phyloP scores from a whole-genome alignment of 164 flowering plant genomes.

The Nymphaea colorata region DNA sequence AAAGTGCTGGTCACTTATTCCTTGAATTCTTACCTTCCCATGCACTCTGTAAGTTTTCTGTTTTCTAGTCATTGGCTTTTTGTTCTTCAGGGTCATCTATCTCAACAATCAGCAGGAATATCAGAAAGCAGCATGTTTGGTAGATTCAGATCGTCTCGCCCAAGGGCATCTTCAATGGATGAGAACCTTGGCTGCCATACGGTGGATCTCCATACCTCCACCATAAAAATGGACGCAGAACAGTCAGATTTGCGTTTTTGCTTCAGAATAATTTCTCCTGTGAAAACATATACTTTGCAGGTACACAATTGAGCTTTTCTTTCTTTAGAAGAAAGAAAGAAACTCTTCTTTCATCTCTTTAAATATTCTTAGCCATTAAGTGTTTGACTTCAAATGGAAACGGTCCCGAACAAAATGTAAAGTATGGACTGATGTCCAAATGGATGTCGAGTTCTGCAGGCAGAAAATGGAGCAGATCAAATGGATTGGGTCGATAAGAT shows the following conservation, averaged over 20 bases:
- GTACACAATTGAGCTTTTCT: conserved; percentile 14
- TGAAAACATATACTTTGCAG: conserved; percentile 77
- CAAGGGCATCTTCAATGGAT: conserved; percentile 35
- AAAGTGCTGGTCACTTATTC: no score
- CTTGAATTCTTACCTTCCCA: no score
- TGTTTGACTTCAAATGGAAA: neutral
- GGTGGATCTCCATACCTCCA: conserved; percentile 68
- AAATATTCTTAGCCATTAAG: neutral
- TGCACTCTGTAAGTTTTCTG: no score
- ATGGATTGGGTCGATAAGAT: conserved; percentile 88
- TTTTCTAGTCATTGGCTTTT: no score
- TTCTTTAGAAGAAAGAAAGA: neutral
- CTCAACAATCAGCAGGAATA: conserved; percentile 30
- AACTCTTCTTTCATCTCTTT: neutral
- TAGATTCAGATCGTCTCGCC: conserved; percentile 64
- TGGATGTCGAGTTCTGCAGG: conserved; percentile 29
- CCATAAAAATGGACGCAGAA: conserved; percentile 84
- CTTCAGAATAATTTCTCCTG: conserved; percentile 80
- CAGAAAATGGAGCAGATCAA: conserved; percentile 88
- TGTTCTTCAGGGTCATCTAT: conserved; percentile 36
- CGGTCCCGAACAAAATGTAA: no score
- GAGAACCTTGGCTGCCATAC: conserved; percentile 46
- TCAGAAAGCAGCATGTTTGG: conserved; percentile 66
- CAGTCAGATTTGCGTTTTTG: conserved; percentile 81
- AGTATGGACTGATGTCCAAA: neutral